phyloP scores from a whole-genome alignment of 176 grass and related monocot species.

The Zizania latifolia region DNA sequence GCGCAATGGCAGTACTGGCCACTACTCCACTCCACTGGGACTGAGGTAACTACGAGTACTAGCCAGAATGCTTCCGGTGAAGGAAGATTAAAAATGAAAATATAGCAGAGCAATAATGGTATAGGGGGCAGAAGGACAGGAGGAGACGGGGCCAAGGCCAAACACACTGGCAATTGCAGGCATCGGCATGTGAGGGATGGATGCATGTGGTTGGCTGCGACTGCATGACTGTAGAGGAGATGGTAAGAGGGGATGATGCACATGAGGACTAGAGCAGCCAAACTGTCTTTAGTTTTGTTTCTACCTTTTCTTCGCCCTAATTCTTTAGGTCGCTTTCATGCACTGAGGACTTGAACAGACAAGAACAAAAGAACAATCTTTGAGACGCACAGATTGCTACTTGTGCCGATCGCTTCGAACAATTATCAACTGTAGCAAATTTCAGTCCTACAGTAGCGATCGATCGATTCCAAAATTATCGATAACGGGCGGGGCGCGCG shows the following conservation, averaged over 20 bases:
- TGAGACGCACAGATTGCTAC: background rate
- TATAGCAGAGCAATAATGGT: background rate
- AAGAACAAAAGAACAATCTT: background rate
- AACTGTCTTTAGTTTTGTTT: background rate
- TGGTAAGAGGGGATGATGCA: slow-evolving; percentile 28
- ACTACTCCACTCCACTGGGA: no score
- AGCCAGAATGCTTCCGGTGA: no score
- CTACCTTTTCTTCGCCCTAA: background rate
- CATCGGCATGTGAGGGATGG: slow-evolving; percentile 17
- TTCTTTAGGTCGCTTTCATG: background rate
- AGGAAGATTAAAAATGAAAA: background rate
- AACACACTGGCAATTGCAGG: background rate
- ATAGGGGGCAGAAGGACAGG: background rate
- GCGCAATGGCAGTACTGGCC: background rate
- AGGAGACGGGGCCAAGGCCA: background rate
- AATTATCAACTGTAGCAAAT: background rate
- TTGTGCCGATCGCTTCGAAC: background rate
- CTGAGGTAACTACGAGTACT: no score
- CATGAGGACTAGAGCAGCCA: slow-evolving; percentile 23
- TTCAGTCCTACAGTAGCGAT: background rate
- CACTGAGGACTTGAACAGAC: background rate
- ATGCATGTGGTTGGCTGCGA: background rate
- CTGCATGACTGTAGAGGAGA: background rate
- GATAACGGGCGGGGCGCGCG: background rate
- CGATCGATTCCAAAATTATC: background rate